These are phyloP conservation scores for Aspergillus viridinutans DNA, from an alignment of 2,329 filamentous ascomycete genomes.

Conservation along the genomic window DNA sequence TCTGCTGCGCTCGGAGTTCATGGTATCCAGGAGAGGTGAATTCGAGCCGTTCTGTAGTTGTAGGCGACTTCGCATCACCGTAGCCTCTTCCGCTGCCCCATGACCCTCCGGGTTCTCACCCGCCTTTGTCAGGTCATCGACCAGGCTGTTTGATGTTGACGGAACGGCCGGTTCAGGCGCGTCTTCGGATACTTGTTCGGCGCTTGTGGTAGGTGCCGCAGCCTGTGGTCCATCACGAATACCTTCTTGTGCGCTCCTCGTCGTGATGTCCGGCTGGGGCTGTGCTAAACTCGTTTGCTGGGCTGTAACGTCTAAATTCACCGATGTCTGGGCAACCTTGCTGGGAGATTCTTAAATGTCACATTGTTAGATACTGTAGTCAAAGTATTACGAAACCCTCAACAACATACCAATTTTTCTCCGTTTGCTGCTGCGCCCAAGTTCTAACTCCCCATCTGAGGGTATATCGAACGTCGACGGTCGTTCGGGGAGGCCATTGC, in stretches of 20 bases:
- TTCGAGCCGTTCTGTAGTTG: not conserved
- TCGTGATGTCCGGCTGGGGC: conserved; percentile 3
- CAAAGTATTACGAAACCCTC: not conserved
- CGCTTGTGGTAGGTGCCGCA: not conserved
- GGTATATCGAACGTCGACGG: conserved; percentile 37
- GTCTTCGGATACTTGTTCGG: not conserved
- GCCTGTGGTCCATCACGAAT: not conserved
- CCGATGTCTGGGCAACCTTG: not conserved
- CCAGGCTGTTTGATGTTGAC: not conserved
- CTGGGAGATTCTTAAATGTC: conserved; percentile 11
- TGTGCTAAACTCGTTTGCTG: not conserved
- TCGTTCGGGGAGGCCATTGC: conserved; percentile 27
- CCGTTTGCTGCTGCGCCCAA: conserved; percentile 28
- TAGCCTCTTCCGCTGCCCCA: not conserved
- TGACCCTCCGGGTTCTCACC: not conserved
- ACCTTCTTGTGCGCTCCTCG: not conserved
- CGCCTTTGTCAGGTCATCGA: not conserved
- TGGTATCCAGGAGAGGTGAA: not conserved
- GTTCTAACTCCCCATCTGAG: conserved; percentile 25
- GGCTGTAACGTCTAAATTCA: not conserved
- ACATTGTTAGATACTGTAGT: conserved; percentile 6
- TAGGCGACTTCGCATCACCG: not conserved
- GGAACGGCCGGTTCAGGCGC: not conserved
- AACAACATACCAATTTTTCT: conserved; percentile 30
- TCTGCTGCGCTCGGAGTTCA: conserved; percentile 7